phyloP scores from a whole-genome alignment of 768 basidiomycete species.

The Tricholoma bakamatsutake region DNA sequence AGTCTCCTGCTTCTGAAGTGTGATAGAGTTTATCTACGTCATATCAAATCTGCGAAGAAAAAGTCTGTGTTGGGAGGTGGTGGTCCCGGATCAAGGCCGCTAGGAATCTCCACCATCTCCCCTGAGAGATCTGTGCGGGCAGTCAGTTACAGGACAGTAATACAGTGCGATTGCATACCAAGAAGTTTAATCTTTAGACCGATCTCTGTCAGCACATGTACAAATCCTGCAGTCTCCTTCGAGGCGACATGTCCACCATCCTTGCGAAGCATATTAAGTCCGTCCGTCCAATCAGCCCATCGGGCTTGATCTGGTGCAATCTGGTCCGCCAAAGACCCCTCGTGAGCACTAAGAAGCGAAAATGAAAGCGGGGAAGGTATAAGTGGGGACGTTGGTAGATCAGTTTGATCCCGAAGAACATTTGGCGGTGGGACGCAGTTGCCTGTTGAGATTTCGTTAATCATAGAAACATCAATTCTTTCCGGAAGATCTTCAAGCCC shows the following conservation, averaged over 20 bases:
- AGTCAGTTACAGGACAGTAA: background rate
- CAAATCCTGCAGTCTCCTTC: slow-evolving; percentile 80
- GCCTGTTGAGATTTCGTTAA: slow-evolving; percentile 75
- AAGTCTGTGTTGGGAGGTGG: slow-evolving; percentile 79
- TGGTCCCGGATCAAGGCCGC: slow-evolving; percentile 67
- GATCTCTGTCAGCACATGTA: slow-evolving; percentile 84
- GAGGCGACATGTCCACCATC: slow-evolving; percentile 82
- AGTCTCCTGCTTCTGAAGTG: background rate
- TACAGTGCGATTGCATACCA: slow-evolving; percentile 38
- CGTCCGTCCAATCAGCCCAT: slow-evolving; percentile 95
- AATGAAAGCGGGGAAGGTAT: slow-evolving; percentile 68
- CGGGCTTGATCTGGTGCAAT: slow-evolving; percentile 72
- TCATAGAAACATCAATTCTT: slow-evolving; percentile 72
- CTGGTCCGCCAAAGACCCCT: slow-evolving; percentile 70
- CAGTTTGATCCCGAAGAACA: slow-evolving; percentile 54
- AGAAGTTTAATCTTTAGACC: slow-evolving; percentile 88
- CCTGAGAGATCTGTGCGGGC: slow-evolving; percentile 70
- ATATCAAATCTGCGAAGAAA: slow-evolving; percentile 74
- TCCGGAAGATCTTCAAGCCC: slow-evolving; percentile 88
- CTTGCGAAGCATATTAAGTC: slow-evolving; percentile 78
- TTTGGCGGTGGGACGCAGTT: slow-evolving; percentile 68
- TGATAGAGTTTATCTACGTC: slow-evolving; percentile 19
- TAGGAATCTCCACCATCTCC: slow-evolving; percentile 86
- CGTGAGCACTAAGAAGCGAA: slow-evolving; percentile 63
- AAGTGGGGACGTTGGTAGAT: slow-evolving; percentile 47